phyloP scores from a whole-genome alignment of 192 early-diverging fungal genomes.

The Entomortierella parvispora region DNA sequence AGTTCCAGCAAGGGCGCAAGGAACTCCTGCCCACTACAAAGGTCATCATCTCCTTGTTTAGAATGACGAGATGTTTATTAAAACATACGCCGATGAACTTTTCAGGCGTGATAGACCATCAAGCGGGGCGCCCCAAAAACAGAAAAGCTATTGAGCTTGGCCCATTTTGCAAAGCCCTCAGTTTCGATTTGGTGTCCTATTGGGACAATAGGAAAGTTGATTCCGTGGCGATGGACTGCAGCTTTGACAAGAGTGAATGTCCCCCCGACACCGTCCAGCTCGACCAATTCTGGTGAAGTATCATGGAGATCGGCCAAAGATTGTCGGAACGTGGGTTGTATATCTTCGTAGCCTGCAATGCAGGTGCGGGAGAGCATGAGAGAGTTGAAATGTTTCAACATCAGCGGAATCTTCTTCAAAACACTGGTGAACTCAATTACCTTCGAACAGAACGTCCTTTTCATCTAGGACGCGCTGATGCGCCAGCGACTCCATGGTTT shows the following conservation, averaged over 20 bases:
- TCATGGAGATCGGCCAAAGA: constrained; percentile 55
- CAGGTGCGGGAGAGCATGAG: background rate
- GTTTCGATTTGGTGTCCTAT: constrained; percentile 77
- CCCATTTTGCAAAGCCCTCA: constrained; percentile 79
- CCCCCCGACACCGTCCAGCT: constrained; percentile 74
- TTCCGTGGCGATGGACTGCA: constrained; percentile 71
- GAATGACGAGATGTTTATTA: too few relatives aligned
- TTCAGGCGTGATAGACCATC: constrained; percentile 66
- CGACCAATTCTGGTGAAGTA: constrained; percentile 50
- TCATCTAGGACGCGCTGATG: constrained; percentile 50
- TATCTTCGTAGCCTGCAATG: constrained; percentile 51
- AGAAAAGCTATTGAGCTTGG: constrained; percentile 68
- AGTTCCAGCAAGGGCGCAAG: constrained; percentile 8
- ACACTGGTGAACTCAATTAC: too few relatives aligned
- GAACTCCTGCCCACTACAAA: constrained; percentile 17
- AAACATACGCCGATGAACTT: too few relatives aligned
- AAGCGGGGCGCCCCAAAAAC: constrained; percentile 74
- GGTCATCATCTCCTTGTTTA: too few relatives aligned
- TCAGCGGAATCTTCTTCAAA: too few relatives aligned
- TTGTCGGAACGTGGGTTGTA: constrained; percentile 54
- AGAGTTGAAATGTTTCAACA: too few relatives aligned
- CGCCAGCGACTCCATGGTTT: constrained; percentile 64
- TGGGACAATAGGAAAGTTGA: constrained; percentile 69
- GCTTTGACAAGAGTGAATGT: constrained; percentile 75
- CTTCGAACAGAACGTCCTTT: constrained; percentile 60